A percentile compares a stretch with the other conserved stretches of the same genome.
phyloP scores from a whole-genome alignment of 306 rosid species.

The Quercus alba region DNA sequence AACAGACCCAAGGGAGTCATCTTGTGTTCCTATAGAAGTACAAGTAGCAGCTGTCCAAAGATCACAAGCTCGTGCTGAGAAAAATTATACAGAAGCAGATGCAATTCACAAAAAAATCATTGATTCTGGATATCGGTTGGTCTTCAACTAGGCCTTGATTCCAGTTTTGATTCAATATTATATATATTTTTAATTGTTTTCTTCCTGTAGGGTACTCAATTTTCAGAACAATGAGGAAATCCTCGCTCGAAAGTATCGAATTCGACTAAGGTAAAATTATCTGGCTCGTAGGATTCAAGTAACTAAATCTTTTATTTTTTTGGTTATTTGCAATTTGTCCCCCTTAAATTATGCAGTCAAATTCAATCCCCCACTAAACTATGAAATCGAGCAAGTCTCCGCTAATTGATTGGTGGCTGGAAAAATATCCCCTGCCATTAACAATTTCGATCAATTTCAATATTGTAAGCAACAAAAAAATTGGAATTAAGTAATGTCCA shows the following conservation, averaged over 20 bases:
- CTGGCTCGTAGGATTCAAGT: background rate
- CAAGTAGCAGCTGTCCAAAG: conserved; percentile 49
- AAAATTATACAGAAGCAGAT: conserved; percentile 53
- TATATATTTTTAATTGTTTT: background rate
- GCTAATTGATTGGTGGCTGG: no score
- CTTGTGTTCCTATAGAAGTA: conserved; percentile 51
- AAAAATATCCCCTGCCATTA: no score
- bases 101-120: conserved; percentile 65
- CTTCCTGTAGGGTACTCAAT: conserved; percentile 46
- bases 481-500: no score
- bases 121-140: conserved; percentile 79
- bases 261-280: conserved; percentile 69
- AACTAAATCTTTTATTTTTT: conserved; percentile 17
- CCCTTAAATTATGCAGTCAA: no score
- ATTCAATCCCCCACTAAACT: no score
- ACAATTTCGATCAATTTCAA: no score
- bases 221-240: conserved; percentile 49
- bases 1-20: conserved; percentile 66
- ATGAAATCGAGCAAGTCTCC: no score
- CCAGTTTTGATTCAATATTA: background rate
- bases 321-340: no score
- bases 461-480: no score
- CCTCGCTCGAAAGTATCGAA: conserved; percentile 77
- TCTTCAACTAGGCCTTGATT: conserved; percentile 13
- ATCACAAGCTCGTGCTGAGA: conserved; percentile 51